A percentile compares a stretch with the other conserved stretches of the same genome.
Conservation (phyloP, 306 rosid species). For the Vicia sativa region DNA sequence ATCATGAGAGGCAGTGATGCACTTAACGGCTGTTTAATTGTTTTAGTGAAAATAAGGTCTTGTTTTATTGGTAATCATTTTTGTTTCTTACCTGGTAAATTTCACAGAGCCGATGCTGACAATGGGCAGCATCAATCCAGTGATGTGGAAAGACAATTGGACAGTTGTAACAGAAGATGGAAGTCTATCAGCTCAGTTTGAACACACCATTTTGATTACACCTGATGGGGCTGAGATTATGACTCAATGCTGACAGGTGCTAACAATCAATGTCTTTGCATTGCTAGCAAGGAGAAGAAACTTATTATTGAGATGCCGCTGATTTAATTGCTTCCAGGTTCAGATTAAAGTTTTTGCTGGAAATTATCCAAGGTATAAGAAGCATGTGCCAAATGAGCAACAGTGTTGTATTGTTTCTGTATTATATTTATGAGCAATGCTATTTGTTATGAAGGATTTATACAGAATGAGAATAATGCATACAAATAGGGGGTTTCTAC, state of each 20-base stretch:
- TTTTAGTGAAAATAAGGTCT: not conserved
- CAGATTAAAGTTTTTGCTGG: slow-evolving; percentile 31
- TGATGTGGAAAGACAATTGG: slow-evolving; percentile 94
- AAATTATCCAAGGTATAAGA: not conserved
- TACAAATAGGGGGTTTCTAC: too few relatives aligned
- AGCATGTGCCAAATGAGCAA: slow-evolving; percentile 33
- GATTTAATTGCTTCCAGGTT: slow-evolving; percentile 41
- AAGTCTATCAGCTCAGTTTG: slow-evolving; percentile 93
- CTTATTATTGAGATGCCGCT: slow-evolving; percentile 29
- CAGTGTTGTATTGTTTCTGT: slow-evolving; percentile 31
- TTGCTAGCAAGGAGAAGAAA: not conserved
- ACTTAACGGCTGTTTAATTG: not conserved
- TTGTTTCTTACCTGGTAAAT: slow-evolving; percentile 11
- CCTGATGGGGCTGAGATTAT: slow-evolving; percentile 81
- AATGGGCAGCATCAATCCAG: slow-evolving; percentile 76
- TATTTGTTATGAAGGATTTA: too few relatives aligned
- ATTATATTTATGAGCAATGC: not conserved
- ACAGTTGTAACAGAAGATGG: slow-evolving; percentile 89
- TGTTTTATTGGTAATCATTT: not conserved
- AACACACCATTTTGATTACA: slow-evolving; percentile 86
- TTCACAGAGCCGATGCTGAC: slow-evolving; percentile 91
- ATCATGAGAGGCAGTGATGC: slow-evolving; percentile 14
- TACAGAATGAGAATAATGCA: too few relatives aligned
- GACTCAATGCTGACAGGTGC: slow-evolving; percentile 60
- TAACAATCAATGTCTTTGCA: slow-evolving; percentile 31